These are phyloP conservation scores for Fusarium praegraminearum DNA, from an alignment of 2,329 filamentous ascomycete genomes.

Conservation along the genomic window DNA sequence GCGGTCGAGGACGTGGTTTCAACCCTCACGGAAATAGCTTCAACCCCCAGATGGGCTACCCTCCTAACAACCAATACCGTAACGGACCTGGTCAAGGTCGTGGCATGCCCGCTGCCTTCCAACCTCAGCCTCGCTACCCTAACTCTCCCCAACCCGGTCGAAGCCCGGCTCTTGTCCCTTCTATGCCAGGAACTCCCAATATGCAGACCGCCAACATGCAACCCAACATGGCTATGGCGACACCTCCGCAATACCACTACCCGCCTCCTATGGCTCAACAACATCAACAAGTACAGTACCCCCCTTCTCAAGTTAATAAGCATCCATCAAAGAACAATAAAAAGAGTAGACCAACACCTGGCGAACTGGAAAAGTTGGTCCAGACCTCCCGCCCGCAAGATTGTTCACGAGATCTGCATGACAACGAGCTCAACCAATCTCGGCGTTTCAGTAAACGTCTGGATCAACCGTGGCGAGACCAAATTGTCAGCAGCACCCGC, in stretches of 20 bases:
- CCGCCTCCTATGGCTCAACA: slow-evolving; percentile 67
- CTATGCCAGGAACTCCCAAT: slow-evolving; percentile 77
- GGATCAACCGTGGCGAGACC: slow-evolving; percentile 52
- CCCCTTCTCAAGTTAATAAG: slow-evolving; percentile 54
- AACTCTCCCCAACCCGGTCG: slow-evolving; percentile 75
- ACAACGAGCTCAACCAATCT: slow-evolving; percentile 53
- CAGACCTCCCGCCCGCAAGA: slow-evolving; percentile 55
- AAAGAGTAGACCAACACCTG: slow-evolving; percentile 60
- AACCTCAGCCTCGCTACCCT: slow-evolving; percentile 58
- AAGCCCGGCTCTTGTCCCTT: slow-evolving; percentile 74
- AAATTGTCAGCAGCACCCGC: slow-evolving; percentile 40
- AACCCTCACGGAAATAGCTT: slow-evolving; percentile 59
- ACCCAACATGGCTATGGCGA: slow-evolving; percentile 71
- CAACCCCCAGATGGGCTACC: slow-evolving; percentile 60
- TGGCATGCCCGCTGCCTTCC: slow-evolving; percentile 63
- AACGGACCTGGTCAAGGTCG: slow-evolving; percentile 62
- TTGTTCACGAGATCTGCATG: slow-evolving; percentile 52
- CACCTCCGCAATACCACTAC: slow-evolving; percentile 72
- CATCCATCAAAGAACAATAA: slow-evolving; percentile 57
- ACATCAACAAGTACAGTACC: slow-evolving; percentile 72
- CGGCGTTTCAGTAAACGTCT: slow-evolving; percentile 62
- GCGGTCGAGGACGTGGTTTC: slow-evolving; percentile 64
- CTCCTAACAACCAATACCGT: slow-evolving; percentile 58
- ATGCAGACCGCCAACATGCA: slow-evolving; percentile 70
- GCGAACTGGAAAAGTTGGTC: slow-evolving; percentile 60